phyloP scores from a whole-genome alignment of 805 yeast species.

The Saturnispora mendoncae region DNA sequence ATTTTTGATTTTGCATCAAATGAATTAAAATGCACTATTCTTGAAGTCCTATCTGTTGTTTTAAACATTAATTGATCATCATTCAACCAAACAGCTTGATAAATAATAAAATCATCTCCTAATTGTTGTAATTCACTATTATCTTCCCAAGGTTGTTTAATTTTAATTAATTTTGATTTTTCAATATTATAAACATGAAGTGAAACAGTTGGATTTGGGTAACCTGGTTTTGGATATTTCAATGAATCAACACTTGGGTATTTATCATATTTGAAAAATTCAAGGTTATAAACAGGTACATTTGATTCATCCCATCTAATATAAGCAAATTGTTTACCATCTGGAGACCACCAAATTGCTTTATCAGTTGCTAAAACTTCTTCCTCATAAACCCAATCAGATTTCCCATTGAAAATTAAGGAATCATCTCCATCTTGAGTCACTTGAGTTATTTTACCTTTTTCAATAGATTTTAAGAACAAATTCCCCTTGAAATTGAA shows the following conservation, averaged over 20 bases:
- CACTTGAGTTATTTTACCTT: constrained; percentile 25
- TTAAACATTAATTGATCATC: constrained; percentile 43
- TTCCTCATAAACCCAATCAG: constrained; percentile 84
- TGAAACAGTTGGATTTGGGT: constrained; percentile 45
- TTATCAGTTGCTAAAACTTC: constrained; percentile 54
- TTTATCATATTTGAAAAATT: constrained; percentile 36
- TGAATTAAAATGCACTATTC: constrained; percentile 40
- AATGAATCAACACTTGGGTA: constrained; percentile 42
- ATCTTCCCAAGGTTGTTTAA: constrained; percentile 25
- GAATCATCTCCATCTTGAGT: constrained; percentile 43
- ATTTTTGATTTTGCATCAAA: constrained; percentile 28
- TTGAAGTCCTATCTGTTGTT: constrained; percentile 56
- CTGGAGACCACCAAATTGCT: constrained; percentile 69
- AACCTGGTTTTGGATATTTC: constrained; percentile 71
- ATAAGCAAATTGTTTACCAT: constrained; percentile 46
- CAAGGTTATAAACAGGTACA: constrained; percentile 46
- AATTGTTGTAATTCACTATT: constrained; percentile 10
- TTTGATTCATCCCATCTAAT: constrained; percentile 50
- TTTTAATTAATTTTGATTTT: constrained; percentile 17
- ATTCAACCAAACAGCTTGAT: constrained; percentile 55
- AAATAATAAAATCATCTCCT: constrained; percentile 45
- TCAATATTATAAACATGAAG: constrained; percentile 36
- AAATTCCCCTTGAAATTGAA: constrained; percentile 51
- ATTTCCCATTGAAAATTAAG: constrained; percentile 53
- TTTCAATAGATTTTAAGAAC: constrained; percentile 35